Conservation (phyloP, 305 asterid species). For the Nicotiana rustica region DNA sequence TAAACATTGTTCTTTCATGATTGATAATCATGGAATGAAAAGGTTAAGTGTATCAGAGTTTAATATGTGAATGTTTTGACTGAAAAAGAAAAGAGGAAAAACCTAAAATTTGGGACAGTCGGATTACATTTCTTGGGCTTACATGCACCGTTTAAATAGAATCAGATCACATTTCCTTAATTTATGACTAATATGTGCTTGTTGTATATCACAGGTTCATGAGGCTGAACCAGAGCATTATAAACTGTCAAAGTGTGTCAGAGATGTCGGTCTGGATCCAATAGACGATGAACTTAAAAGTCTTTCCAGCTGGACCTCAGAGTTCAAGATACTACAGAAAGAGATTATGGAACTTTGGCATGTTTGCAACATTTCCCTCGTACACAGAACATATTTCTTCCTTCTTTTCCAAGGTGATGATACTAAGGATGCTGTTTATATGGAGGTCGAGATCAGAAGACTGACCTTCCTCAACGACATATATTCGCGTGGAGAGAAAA, state of each 20-base stretch:
- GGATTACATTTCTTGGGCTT: constrained; percentile 15
- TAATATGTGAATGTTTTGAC: not conserved
- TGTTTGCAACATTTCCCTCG: constrained; percentile 77
- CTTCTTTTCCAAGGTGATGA: constrained; percentile 87
- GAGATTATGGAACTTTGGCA: constrained; percentile 93
- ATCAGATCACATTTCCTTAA: not conserved
- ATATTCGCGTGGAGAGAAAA: constrained; percentile 66
- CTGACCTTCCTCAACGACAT: constrained; percentile 71
- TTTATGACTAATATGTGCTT: constrained; percentile 18
- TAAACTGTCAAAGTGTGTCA: constrained; percentile 56
- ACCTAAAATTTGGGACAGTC: not conserved
- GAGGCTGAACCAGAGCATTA: constrained; percentile 47
- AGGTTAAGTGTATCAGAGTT: not conserved
- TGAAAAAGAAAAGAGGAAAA: not conserved
- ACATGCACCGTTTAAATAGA: not conserved
- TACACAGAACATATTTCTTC: constrained; percentile 87
- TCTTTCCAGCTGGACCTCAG: constrained; percentile 68
- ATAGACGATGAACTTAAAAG: constrained; percentile 62
- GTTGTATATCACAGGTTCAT: constrained; percentile 49
- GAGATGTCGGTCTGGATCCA: constrained; percentile 89
- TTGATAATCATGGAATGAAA: constrained; percentile 23
- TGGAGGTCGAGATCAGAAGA: constrained; percentile 90
- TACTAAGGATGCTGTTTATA: constrained; percentile 77
- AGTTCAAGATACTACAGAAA: constrained; percentile 77
- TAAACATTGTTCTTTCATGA: constrained; percentile 5